Base-by-base conservation (phyloP, 2,329 filamentous ascomycete species). In the Xylariaceae sp. region DNA sequence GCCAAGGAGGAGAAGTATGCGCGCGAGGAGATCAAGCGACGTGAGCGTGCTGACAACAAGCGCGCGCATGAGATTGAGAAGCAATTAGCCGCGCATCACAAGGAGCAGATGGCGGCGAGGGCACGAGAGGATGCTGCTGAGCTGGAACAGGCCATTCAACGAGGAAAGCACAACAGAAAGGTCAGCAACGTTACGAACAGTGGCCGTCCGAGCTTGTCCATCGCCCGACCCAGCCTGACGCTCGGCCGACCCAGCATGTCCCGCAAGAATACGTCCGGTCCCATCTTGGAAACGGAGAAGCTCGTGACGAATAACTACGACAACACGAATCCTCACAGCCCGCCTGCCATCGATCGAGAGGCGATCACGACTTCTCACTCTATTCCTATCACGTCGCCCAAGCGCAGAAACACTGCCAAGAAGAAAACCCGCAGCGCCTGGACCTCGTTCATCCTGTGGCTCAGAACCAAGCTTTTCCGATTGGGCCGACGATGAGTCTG, bases 361-460 rank as follows among this genome's bases (percentile, higher is more conserved):
- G 73, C 72, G 1, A 71, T 71, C 37, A 13, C 37, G 7, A 66
- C 68, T 11, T 76, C 78, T 15, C 75, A 78, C 15, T 75, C 77
- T 2, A 75, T 78, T 15, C 72, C 73, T 11, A 81, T 82, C 58
- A 72, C 77, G 58, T 72, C 72, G 11, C 57, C 71, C 6, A 70
- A 73, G 44, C 74, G 80, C 58, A 74, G 73, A 59, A 78, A 74
- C 66, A 76, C 76, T 6, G 77, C 82, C 59, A 87, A 86, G 75
- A 79, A 77, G 65, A 84, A 81, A 74, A 87, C 84, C 1, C 82
- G 82, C 61, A 77, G 81, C 62, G 79, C 83, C 45, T 88, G 84
- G 84, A 85, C 81, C 6, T 79, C 78, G 18, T 86, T 88, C 65
- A 76, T 87, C 54, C 76, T 88, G 57, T 88, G 85, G 85, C 70